Conservation (phyloP, 1,284 basidiomycete species). For the Austroboletus novae-zelandiae region DNA sequence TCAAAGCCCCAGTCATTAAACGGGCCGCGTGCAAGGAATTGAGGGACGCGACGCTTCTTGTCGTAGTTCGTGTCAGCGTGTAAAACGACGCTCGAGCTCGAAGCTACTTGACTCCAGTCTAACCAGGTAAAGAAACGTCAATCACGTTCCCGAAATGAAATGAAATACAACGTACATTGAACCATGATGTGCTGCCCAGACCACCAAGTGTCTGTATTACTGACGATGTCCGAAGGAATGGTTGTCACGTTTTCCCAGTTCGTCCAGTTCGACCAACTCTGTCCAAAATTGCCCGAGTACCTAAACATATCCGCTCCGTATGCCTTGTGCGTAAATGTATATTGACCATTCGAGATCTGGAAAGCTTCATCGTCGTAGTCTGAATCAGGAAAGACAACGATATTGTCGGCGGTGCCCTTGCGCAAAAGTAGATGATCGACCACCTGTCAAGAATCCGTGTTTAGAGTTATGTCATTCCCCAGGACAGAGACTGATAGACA, state of each 20-base stretch:
- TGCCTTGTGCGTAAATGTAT: slow-evolving; percentile 77
- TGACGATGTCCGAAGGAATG: slow-evolving; percentile 59
- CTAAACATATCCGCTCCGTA: slow-evolving; percentile 85
- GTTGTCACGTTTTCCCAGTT: slow-evolving; percentile 72
- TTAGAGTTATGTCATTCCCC: neutral
- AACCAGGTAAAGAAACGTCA: slow-evolving; percentile 4
- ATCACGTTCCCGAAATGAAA: neutral
- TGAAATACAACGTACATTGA: slow-evolving; percentile 60
- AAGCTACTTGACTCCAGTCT: slow-evolving; percentile 74
- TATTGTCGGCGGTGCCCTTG: slow-evolving; percentile 72
- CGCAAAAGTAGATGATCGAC: slow-evolving; percentile 76
- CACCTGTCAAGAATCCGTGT: slow-evolving; percentile 37
- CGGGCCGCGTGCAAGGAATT: slow-evolving; percentile 79
- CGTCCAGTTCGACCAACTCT: slow-evolving; percentile 78
- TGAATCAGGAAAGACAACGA: slow-evolving; percentile 77
- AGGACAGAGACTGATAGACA: slow-evolving; percentile 20
- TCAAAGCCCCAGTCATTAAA: slow-evolving; percentile 93
- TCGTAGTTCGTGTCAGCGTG: slow-evolving; percentile 75
- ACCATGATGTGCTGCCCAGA: slow-evolving; percentile 80
- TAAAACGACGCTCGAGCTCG: slow-evolving; percentile 64
- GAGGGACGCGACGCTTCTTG: slow-evolving; percentile 73
- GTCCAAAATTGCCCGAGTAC: slow-evolving; percentile 84
- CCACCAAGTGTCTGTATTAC: slow-evolving; percentile 67
- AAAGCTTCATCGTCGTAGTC: slow-evolving; percentile 75
- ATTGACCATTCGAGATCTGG: slow-evolving; percentile 56